phyloP scores from a whole-genome alignment of 345 rosid genomes.

The Hevea brasiliensis region DNA sequence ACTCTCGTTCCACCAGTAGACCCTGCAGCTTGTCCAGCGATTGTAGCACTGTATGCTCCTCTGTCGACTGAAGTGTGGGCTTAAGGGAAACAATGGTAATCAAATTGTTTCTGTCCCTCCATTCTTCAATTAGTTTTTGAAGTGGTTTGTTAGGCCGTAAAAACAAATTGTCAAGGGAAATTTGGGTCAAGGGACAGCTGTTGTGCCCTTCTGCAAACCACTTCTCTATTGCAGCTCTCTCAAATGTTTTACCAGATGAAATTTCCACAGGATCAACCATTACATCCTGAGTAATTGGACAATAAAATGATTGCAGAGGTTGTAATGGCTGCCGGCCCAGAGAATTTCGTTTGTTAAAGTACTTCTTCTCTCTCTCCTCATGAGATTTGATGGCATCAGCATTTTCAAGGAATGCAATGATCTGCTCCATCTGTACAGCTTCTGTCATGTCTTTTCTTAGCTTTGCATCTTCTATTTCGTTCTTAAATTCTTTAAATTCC shows the following conservation, averaged over 20 bases:
- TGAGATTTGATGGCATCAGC: constrained; percentile 27
- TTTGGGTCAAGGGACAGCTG: constrained; percentile 17
- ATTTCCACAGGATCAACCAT: constrained; percentile 36
- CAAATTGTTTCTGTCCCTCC: constrained; percentile 32
- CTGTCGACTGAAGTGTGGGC: constrained; percentile 24
- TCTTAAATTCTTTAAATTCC: constrained; percentile 24
- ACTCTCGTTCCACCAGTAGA: constrained; percentile 20
- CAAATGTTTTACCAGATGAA: constrained; percentile 28
- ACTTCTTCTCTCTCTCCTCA: constrained; percentile 26
- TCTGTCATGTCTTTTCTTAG: constrained; percentile 17
- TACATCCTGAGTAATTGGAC: constrained; percentile 29
- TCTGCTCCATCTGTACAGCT: constrained; percentile 20
- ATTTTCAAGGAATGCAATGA: constrained; percentile 19
- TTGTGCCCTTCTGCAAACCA: constrained; percentile 31
- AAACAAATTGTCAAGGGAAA: constrained; percentile 14
- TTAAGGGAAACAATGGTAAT: constrained; percentile 28
- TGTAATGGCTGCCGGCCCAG: constrained; percentile 23
- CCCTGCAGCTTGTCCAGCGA: constrained; percentile 23
- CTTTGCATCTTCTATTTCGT: constrained; percentile 18
- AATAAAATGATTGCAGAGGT: constrained; percentile 28
- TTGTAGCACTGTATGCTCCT: constrained; percentile 27
- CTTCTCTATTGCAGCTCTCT: constrained; percentile 30
- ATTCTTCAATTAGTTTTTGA: constrained; percentile 27
- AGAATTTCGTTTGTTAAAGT: constrained; percentile 8
- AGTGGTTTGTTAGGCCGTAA: constrained; percentile 33